Base-by-base conservation (phyloP, 192 early-diverging fungal species). In the Piromyces finnis region DNA sequence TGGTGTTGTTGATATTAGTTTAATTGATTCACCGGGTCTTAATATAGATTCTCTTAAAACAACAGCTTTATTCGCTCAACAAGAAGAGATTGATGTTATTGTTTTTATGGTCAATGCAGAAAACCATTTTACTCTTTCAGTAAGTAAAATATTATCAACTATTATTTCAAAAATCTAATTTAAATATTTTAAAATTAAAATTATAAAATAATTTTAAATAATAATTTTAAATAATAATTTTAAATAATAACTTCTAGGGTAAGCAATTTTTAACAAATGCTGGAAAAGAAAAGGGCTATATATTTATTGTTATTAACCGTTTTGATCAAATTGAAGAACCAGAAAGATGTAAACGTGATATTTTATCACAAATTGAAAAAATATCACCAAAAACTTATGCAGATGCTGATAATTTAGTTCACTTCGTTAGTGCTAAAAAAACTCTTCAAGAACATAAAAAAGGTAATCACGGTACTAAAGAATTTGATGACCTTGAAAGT, bases 61-160 rank as follows among this genome's bases (percentile, higher is more conserved):
- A 16, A 98, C 94, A 16, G 93, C 94, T 77, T 87, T 98, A 12
- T 98, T 99, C 92, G 94, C 96, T 17, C 92, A 95, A 79, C 98
- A 99, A 85, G 95, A 98, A 84, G 96, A 97, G 84, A 99, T 99
- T 84, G 98, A 99, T 84, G 98, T 98, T 27, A 93, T 99, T 81
- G 94, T 99, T 3, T 99, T 99, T 90, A 94, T 99, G 28, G 98
- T 99, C 79, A 95, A 95, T 85, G 96, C 97, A 18, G 97, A 98
- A 86, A 99, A 99, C 85, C 98, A 99, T 85, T 98, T 99, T 84
- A 99, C 98, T 5, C 89, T 99, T 41, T 97, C 96, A 36, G 93
- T 93, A 87, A 88, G 90, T 86, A 16, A 79, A 16, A 28, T 18
- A 28, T 79, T 32, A 32, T 32, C 9, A 79, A 16, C 4, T 18